phyloP scores from a whole-genome alignment of 164 flowering plant genomes.

The Saururus chinensis region DNA sequence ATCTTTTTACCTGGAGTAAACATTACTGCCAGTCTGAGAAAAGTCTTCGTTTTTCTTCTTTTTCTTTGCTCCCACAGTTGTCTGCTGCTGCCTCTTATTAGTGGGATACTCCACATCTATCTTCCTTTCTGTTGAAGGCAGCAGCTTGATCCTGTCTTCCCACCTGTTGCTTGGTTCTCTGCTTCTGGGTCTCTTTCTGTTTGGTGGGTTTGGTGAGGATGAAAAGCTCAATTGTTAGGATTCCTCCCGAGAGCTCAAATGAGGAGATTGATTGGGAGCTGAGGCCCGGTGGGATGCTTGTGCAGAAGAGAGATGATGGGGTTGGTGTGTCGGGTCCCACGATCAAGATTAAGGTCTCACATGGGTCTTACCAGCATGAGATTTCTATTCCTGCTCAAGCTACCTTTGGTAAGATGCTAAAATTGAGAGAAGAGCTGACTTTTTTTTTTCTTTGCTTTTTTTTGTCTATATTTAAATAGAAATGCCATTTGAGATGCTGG shows the following conservation, averaged over 20 bases:
- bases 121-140: no score
- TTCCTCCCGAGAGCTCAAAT: conserved; percentile 7
- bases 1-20: no score
- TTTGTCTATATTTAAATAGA: background rate
- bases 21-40: no score
- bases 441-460: background rate
- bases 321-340: conserved; percentile 21
- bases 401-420: conserved; percentile 38
- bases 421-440: background rate
- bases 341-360: conserved; percentile 45
- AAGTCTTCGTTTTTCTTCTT: no score
- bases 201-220: conserved; percentile 4
- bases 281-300: conserved; percentile 51
- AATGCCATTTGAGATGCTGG: background rate
- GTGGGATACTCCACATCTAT: no score
- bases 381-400: conserved; percentile 41
- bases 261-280: conserved; percentile 35
- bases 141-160: no score
- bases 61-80: no score
- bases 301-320: conserved; percentile 32
- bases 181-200: no score
- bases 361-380: conserved; percentile 36
- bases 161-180: no score
- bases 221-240: conserved; percentile 2
- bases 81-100: no score